Percentiles rank a stretch among this genome's conserved stretches.
Conservation (phyloP, 352 stramenopile species). For the Blastocystis hominis region DNA sequence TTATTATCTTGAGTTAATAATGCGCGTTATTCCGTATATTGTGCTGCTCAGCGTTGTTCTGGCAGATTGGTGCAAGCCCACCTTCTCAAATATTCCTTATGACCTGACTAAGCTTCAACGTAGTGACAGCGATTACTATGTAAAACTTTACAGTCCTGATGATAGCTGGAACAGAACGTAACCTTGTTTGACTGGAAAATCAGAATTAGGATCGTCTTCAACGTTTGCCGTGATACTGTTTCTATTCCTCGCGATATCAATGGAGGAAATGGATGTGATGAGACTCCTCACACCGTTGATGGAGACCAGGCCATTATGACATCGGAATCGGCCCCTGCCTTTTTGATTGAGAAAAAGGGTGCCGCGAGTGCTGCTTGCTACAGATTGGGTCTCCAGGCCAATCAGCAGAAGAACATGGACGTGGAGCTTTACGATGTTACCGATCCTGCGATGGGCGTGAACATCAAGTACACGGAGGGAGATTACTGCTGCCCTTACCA, state of each 20-base stretch:
- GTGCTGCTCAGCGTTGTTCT: not conserved
- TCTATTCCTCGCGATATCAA: conserved; percentile 14
- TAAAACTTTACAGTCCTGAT: not conserved
- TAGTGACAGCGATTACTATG: conserved; percentile 3
- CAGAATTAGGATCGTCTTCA: conserved; percentile 37
- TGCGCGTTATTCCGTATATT: not conserved
- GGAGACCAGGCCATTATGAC: not conserved
- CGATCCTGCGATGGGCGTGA: conserved; percentile 48
- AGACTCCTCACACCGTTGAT: not conserved
- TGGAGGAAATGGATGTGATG: conserved; percentile 7
- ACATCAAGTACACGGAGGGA: conserved; percentile 25
- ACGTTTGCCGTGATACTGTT: conserved; percentile 49
- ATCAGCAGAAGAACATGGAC: not conserved
- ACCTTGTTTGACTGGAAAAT: not conserved
- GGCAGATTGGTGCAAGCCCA: not conserved
- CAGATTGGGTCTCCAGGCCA: conserved; percentile 23
- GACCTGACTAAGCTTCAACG: not conserved
- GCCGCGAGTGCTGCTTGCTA: not conserved
- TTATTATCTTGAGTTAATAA: not conserved
- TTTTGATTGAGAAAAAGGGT: not conserved
- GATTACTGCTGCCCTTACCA: conserved; percentile 32
- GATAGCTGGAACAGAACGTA: conserved; percentile 33
- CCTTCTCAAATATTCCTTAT: not conserved
- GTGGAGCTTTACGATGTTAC: conserved; percentile 24
- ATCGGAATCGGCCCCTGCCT: conserved; percentile 8